A percentile compares a stretch with the other conserved stretches of the same genome.
Conservation (phyloP, 1,284 basidiomycete species). For the Quambalaria eucalypti region DNA sequence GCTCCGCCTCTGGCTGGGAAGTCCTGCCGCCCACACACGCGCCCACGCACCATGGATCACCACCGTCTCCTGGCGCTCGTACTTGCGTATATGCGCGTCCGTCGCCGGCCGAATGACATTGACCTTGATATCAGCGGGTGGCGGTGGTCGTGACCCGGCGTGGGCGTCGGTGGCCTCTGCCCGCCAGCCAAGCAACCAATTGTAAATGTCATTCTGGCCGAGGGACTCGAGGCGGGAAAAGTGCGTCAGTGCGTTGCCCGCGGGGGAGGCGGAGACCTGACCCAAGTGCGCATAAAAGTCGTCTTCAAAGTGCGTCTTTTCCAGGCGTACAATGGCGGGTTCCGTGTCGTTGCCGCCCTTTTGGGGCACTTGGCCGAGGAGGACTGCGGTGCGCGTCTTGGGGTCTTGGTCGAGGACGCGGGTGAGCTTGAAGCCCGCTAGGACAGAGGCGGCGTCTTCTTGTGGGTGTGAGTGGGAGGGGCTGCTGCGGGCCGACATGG, state of each 20-base stretch:
- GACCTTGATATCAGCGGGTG: slow-evolving; percentile 31
- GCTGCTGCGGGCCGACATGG: too few relatives aligned
- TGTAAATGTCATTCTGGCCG: slow-evolving; percentile 44
- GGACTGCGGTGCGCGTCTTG: neutral
- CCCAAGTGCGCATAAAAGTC: slow-evolving; percentile 10
- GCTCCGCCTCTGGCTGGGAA: too few relatives aligned
- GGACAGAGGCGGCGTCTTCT: neutral
- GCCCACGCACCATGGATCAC: too few relatives aligned
- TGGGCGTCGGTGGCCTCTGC: neutral
- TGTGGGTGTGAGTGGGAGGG: neutral
- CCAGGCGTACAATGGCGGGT: slow-evolving; percentile 33
- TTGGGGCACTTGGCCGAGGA: neutral
- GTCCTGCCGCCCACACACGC: too few relatives aligned
- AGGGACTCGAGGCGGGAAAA: slow-evolving; percentile 15
- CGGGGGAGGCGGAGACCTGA: neutral
- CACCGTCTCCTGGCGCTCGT: slow-evolving; percentile 63
- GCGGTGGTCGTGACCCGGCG: neutral
- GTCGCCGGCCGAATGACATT: slow-evolving; percentile 36
- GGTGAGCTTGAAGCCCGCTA: slow-evolving; percentile 23
- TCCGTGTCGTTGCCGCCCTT: slow-evolving; percentile 6
- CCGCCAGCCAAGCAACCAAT: slow-evolving; percentile 37
- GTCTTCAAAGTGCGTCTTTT: slow-evolving; percentile 36
- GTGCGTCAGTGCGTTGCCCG: neutral
- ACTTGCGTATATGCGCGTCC: slow-evolving; percentile 54
- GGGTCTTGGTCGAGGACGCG: slow-evolving; percentile 4